Evolutionary conservation across 306 rosid species (phyloP), one percentile per base, ranked within the genome.

Genomic region (Cucumis cinereus): DNA sequence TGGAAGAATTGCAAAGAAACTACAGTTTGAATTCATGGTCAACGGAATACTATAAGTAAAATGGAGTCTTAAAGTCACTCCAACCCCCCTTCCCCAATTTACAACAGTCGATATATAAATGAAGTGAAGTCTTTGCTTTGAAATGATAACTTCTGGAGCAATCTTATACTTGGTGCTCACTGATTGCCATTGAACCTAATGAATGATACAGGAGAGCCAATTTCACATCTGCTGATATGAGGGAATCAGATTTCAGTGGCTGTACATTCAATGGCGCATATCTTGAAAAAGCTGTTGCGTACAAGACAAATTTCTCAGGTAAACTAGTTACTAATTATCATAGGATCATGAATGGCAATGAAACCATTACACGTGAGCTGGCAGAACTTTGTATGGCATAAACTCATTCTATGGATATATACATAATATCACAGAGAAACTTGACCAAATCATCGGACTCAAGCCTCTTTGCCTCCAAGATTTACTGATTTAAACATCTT

Each of bases 221-320:
- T 88, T 94, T 94, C 89, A 94, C 98, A 77, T 80, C 96, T 84
- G 98, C 96, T 56, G 97, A 94, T 80, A 94, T 94, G 97, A 90
- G 98, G 87, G 96, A 94, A 79, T 91, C 97, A 8, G 92, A 91
- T 82, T 94, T 94, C 81, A 91, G 97, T 20, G 96, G 97, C 81
- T 91, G 93, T 61, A 94, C 98, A 59, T 94, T 94, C 86, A 94
- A 91, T 75, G 97, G 98, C 55, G 96, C 97, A 24, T 94, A 90
- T 83, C 89, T 89, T 57, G 98, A 93, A 83, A 93, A 93, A 83
- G 98, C 97, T 78, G 98, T 93, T 78, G 97, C 98, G 57, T 93
- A 85, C 88, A 93, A 87, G 81, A 93, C 98, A 54, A 93, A 90
- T 79, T 93, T 93, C 82, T 64, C 94, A 33, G 98, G 97, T 91